Evolutionary conservation across 192 early-diverging fungal genomes (phyloP).

Genomic region (Coemansia sp.): DNA sequence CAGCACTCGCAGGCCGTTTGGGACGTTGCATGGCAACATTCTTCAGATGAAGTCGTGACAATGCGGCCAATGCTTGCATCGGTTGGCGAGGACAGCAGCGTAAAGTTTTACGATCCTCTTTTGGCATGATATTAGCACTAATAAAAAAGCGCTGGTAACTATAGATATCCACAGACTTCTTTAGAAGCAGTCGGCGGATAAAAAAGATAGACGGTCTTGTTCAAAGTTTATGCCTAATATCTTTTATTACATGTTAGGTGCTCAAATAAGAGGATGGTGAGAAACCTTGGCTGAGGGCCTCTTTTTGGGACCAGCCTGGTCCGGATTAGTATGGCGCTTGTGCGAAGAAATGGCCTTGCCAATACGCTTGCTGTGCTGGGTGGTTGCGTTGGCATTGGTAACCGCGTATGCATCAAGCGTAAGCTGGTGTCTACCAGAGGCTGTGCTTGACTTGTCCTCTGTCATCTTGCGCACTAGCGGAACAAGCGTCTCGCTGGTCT

Average conservation of each 20-base stretch:
- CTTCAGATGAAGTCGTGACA: conserved; percentile 28
- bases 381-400: background rate
- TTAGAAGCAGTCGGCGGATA: no score
- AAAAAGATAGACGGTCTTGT: no score
- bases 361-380: conserved; percentile 41
- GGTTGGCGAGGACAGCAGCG: conserved; percentile 44
- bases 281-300: background rate
- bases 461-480: conserved; percentile 51
- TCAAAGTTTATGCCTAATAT: no score
- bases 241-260: background rate
- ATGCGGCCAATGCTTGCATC: conserved; percentile 50
- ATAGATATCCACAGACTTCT: no score
- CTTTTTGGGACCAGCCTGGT: background rate
- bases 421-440: conserved; percentile 14
- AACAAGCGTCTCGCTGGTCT: conserved; percentile 49
- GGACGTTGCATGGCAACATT: conserved; percentile 49
- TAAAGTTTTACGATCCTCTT: conserved; percentile 47
- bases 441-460: conserved; percentile 6
- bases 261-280: background rate
- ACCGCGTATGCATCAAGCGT: conserved; percentile 32
- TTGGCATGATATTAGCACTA: conserved; percentile 22
- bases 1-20: conserved; percentile 49
- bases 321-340: conserved; percentile 6
- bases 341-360: conserved; percentile 45
- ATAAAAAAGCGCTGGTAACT: no score